Evolutionary conservation across 2,329 filamentous ascomycete genomes (phyloP), one percentile per base, ranked within the genome.

Genomic region (Cytospora mali): DNA sequence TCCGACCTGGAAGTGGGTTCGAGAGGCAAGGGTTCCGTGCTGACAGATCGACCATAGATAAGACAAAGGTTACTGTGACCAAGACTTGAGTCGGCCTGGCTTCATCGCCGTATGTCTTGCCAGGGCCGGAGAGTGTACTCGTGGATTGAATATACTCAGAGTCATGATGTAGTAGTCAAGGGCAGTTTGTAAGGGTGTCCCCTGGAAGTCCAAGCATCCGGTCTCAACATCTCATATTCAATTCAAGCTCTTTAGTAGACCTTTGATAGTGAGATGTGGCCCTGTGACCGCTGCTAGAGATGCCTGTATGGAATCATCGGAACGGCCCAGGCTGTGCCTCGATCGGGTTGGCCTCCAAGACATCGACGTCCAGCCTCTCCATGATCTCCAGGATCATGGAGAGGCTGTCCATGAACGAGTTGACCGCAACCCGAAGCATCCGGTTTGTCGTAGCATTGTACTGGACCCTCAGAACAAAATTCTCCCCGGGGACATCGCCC

Each of bases 341-440:
- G 25, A 60, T 60, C 57, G 57, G 57, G 54, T 48, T 48, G 50
- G 69, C 65, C 52, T 73, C 84, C 46, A 97, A 74, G 2, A 95
- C 89, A 78, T 97, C 93, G 28, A 88, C 85, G 75, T 98, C 94
- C 70, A 98, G 77, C 74, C 96, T 90, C 75, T 91, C 88, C 90
- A 97, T 97, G 18, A 96, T 90, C 60, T 93, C 91, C 49, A 97
- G 75, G 1, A 97, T 89, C 6, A 97, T 86, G 58, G 87, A 86
- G 61, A 97, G 75, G 69, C 90, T 96, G 71, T 98, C 94, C 82
- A 98, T 93, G 76, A 97, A 97, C 11, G 93, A 92, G 77, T 98
- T 98, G 62, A 97, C 93, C 3, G 94, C 91, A 2, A 99, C 95
- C 51, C 95, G 88, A 62, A 99, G 83, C 94, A 98, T 98, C 69